Evolutionary conservation across 139 green algal genomes (phyloP).

Genomic region (Volvox africanus): DNA sequence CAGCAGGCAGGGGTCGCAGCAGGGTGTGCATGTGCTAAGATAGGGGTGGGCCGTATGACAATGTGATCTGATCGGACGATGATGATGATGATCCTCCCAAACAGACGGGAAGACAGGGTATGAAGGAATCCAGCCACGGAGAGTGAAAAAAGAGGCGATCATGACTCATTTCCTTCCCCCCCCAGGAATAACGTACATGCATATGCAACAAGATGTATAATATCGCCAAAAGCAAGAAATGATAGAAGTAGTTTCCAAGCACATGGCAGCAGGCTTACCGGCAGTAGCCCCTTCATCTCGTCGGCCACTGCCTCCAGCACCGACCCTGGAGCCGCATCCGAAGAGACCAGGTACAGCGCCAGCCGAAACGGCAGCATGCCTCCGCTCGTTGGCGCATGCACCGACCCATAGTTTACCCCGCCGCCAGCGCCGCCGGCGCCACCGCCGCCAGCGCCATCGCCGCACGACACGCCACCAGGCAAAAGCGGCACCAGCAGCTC

Average conservation of each 20-base stretch:
- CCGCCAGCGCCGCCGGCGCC: neutral
- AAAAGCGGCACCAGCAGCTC: neutral
- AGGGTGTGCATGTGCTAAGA: neutral
- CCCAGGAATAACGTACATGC: too few relatives aligned
- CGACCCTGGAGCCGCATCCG: neutral
- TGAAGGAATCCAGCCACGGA: too few relatives aligned
- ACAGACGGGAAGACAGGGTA: too few relatives aligned
- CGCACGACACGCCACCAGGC: neutral
- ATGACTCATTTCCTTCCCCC: too few relatives aligned
- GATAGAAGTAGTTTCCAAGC: too few relatives aligned
- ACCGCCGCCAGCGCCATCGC: neutral
- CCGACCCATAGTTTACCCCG: too few relatives aligned
- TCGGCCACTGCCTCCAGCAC: constrained; percentile 38
- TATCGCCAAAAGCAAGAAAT: too few relatives aligned
- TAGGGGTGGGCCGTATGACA: neutral
- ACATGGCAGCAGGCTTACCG: constrained; percentile 25
- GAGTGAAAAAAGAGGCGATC: too few relatives aligned
- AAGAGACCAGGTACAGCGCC: constrained; percentile 33
- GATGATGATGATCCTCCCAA: too few relatives aligned
- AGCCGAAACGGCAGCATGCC: neutral
- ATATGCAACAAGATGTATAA: too few relatives aligned
- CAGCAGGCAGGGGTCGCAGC: neutral
- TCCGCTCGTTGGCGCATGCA: neutral
- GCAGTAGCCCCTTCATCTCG: constrained; percentile 29
- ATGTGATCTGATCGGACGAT: too few relatives aligned